Evolutionary conservation across 805 yeast species (phyloP).

Genomic region (Yarrowia osloensis): DNA sequence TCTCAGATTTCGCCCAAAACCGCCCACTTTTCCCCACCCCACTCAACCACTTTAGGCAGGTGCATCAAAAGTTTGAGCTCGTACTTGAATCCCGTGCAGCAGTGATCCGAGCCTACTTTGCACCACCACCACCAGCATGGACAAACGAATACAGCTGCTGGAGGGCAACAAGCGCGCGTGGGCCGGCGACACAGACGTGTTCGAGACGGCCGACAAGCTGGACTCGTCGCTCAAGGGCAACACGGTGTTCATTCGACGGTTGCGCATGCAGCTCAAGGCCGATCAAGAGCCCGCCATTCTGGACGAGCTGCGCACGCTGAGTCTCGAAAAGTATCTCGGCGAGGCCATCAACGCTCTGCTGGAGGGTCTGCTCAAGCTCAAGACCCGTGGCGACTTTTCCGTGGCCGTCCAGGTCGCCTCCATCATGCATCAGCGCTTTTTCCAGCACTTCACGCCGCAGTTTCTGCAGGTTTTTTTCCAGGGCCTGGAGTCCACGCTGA

Average conservation of each 20-base stretch:
- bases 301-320: slow-evolving; percentile 61
- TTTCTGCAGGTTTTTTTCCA: slow-evolving; percentile 20
- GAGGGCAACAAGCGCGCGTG: slow-evolving; percentile 19
- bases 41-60: not conserved
- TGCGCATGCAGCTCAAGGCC: slow-evolving; percentile 57
- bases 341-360: slow-evolving; percentile 65
- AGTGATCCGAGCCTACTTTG: not conserved
- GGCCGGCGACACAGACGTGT: slow-evolving; percentile 34
- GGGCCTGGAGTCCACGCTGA: slow-evolving; percentile 8
- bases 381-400: slow-evolving; percentile 56
- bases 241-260: slow-evolving; percentile 70
- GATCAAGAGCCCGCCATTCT: slow-evolving; percentile 54
- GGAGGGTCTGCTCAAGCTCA: slow-evolving; percentile 60
- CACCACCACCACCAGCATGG: slow-evolving; percentile 18
- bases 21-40: too few relatives aligned
- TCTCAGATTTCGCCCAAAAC: too few relatives aligned
- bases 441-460: slow-evolving; percentile 50
- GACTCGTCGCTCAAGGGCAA: slow-evolving; percentile 84
- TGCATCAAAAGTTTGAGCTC: not conserved
- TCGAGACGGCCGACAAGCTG: slow-evolving; percentile 30
- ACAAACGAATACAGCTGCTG: slow-evolving; percentile 24
- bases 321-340: slow-evolving; percentile 71
- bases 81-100: not conserved
- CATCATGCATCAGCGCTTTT: slow-evolving; percentile 76
- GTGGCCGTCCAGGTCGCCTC: slow-evolving; percentile 70